Evolutionary conservation across 441 rosid species (phyloP), one percentile per base, ranked within the genome.

Genomic region (Populus hybrid): DNA sequence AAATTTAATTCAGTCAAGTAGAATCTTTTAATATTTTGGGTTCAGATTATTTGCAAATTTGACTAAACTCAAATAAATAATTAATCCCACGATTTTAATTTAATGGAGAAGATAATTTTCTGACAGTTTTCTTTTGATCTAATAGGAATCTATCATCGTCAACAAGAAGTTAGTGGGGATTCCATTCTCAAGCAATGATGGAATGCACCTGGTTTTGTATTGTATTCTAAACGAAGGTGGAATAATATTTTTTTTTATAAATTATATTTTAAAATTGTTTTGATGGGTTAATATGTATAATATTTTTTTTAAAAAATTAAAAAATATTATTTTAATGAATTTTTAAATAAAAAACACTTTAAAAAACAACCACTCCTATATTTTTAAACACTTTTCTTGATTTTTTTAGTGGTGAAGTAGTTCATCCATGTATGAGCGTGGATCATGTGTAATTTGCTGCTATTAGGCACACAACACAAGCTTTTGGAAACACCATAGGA

Each of bases 81-180:
- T 21, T 69, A 14, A 69, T 26, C 53, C 16, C 28, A 35, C 21
- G 11, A n/a, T n/a, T 42, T 24, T 7, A 18, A 9, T 4, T 21
- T 4, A 40, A 21, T 4, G 12, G 23, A 21, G 2, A 36, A 11
- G 40, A 69, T 67, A 14, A 67, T 30, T 32, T 68, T 18, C 7
- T 0, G 38, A 3, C 42, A 35, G 14, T 16, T 68, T 32, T 16
- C 21, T 7, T 35, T 68, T 68, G 71, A 68, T 18, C 2, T 32
- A 68, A 68, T 7, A 68, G 71, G 71, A 68, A 68, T 68, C 71
- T 32, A 32, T 8, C 71, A 68, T 34, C 23, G 71, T 7, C 71
- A 68, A 9, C 23, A 32, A 32, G 46, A 68, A n/a, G 21, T 53
- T 34, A 68, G 71, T 68, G 61, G 61, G 71, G 71, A 68, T 68